Conservation (phyloP, 2,329 filamentous ascomycete species). For the Bisporella sp. region DNA sequence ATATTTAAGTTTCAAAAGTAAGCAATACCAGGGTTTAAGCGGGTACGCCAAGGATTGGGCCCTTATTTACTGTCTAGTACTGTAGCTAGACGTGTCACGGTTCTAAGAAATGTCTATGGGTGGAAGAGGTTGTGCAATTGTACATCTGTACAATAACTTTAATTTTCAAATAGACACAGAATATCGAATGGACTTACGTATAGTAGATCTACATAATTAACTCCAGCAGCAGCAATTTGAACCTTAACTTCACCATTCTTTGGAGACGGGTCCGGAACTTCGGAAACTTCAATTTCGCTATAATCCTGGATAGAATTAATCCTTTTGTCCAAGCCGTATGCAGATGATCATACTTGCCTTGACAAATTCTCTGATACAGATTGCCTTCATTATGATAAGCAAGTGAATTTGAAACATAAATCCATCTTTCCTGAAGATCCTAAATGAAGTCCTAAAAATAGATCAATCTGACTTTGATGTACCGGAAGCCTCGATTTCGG, state of each 20-base stretch:
- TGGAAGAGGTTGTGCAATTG: too few species aligned
- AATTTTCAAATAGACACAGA: too few species aligned
- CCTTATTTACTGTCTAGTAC: too few species aligned
- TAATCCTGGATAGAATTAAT: conserved; percentile 18
- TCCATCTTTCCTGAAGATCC: background rate
- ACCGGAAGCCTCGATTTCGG: too few species aligned
- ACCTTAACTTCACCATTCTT: conserved; percentile 35
- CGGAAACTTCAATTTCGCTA: conserved; percentile 27
- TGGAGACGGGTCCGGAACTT: conserved; percentile 27
- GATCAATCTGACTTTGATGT: too few species aligned
- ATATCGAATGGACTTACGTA: conserved; percentile 31
- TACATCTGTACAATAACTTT: too few species aligned
- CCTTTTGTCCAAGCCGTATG: too few species aligned
- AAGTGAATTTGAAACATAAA: background rate
- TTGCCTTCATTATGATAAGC: conserved; percentile 31
- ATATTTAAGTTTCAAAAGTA: too few species aligned
- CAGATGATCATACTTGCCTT: conserved; percentile 8
- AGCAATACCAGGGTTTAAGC: too few species aligned
- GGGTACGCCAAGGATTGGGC: too few species aligned
- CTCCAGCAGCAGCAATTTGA: conserved; percentile 45
- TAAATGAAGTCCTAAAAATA: too few species aligned
- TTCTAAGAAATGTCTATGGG: background rate
- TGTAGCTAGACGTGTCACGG: too few species aligned
- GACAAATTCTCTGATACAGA: conserved; percentile 31
- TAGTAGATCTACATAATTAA: conserved; percentile 55